Evolutionary conservation across 1,284 basidiomycete species (phyloP), one percentile per base, ranked within the genome.

Genomic region (Ustilago lituana): DNA sequence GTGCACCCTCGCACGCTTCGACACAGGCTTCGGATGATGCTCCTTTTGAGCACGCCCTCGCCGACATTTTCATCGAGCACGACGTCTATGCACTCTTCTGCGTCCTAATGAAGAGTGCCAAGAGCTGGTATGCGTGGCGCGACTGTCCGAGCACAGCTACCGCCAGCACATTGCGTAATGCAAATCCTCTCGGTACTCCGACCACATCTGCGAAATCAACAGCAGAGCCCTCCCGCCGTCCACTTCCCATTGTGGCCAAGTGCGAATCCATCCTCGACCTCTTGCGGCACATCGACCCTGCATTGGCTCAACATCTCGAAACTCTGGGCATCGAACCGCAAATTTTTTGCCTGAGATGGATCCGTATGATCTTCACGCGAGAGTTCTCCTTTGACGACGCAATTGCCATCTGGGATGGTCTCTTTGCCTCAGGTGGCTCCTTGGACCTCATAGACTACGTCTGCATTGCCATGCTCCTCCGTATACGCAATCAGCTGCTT

Each of bases 401-500:
- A 4, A 17, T 77, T n/a, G 50, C 53, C 39, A 47, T 82, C 2
- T 82, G 81, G 81, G 80, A 82, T 57, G 73, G 59, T 4, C 54
- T 82, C 17, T 70, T 82, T 26, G 54, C 57, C 6, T 22, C 59
- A 2, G 78, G 67, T n/a, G 38, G 51, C 7, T 46, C 56, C 1
- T 55, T 82, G 15, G 49, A 67, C 17, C 69, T 81, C 10, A 54
- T 79, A 33, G 74, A 75, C 40, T 70, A 71, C 31, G 40, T 82
- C 17, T 82, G 79, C 57, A 63, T 78, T 11, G 80, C 74, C 5
- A 72, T 82, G 65, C 60, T 82, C 3, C 53, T 82, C 5, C 69
- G 77, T 7, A 66, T 80, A 11, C 76, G 81, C 24, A 68, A 71
- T 26, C 49, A 60, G 43, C 64, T 82, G 5, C 61, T 81, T 15